Conservation (phyloP, 1,284 basidiomycete species). For the Athelia psychrophila region DNA sequence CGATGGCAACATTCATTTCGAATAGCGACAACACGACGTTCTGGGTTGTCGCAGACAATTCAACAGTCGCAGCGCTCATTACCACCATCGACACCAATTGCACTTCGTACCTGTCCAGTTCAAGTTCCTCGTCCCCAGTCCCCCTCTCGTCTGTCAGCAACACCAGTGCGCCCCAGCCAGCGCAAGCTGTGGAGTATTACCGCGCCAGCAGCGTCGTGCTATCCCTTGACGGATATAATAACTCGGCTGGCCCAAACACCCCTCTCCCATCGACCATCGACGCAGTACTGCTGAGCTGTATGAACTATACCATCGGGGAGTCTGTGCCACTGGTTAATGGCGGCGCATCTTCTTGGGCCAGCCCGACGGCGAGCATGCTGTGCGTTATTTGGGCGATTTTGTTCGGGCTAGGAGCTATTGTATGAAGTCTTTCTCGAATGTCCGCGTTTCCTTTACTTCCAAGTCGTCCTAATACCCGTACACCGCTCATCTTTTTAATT, state of each 20-base stretch:
- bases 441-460: no score
- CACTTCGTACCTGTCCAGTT: conserved; percentile 27
- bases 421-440: no score
- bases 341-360: conserved; percentile 3
- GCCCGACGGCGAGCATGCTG: no score
- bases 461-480: no score
- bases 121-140: conserved; percentile 19
- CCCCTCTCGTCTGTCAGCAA: conserved; percentile 28
- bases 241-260: conserved; percentile 47
- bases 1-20: conserved; percentile 48
- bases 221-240: conserved; percentile 65
- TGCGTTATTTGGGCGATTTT: no score
- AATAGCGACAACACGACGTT: conserved; percentile 45
- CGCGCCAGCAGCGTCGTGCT: conserved; percentile 53
- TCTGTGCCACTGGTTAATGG: conserved; percentile 41
- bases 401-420: no score
- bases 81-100: conserved; percentile 45
- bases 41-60: conserved; percentile 56
- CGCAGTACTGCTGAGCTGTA: conserved; percentile 42
- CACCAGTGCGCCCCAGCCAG: conserved; percentile 38
- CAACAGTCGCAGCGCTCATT: conserved; percentile 50
- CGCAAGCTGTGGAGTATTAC: conserved; percentile 57
- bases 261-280: conserved; percentile 45
- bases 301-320: conserved; percentile 56
- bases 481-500: no score